Conservation (phyloP, 345 rosid species). For the Pugionium dolabratum region DNA sequence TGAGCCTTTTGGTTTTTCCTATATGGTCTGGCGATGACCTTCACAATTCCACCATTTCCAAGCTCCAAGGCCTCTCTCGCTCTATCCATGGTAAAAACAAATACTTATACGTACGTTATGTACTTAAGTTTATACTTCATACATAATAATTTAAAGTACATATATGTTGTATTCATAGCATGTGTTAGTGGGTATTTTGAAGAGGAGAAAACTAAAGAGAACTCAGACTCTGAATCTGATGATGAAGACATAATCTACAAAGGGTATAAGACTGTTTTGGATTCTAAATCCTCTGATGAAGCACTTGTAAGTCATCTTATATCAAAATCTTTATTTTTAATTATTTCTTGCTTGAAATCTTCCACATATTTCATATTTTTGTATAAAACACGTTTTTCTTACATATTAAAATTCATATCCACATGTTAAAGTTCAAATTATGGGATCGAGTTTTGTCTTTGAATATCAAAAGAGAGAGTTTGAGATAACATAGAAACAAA, state of each 20-base stretch:
- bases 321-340: too few species aligned
- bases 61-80: constrained; percentile 70
- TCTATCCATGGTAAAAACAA: constrained; percentile 58
- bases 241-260: constrained; percentile 60
- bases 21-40: constrained; percentile 90
- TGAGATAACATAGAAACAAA: too few species aligned
- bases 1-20: constrained; percentile 67
- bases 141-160: too few species aligned
- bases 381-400: too few species aligned
- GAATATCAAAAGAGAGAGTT: too few species aligned
- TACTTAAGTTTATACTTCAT: too few species aligned
- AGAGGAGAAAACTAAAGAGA: constrained; percentile 36
- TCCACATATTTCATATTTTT: too few species aligned
- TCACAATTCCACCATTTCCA: constrained; percentile 59
- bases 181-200: constrained; percentile 69
- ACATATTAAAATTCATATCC: too few species aligned
- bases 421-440: too few species aligned
- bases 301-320: constrained; percentile 50
- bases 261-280: constrained; percentile 73
- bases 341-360: too few species aligned
- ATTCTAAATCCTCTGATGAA: constrained; percentile 78
- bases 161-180: constrained; percentile 26
- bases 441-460: too few species aligned
- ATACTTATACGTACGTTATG: too few species aligned
- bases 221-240: constrained; percentile 31